These are phyloP conservation scores for Sequoiadendron giganteum DNA, from an alignment of 75 land plant genomes.

Conservation along the genomic window DNA sequence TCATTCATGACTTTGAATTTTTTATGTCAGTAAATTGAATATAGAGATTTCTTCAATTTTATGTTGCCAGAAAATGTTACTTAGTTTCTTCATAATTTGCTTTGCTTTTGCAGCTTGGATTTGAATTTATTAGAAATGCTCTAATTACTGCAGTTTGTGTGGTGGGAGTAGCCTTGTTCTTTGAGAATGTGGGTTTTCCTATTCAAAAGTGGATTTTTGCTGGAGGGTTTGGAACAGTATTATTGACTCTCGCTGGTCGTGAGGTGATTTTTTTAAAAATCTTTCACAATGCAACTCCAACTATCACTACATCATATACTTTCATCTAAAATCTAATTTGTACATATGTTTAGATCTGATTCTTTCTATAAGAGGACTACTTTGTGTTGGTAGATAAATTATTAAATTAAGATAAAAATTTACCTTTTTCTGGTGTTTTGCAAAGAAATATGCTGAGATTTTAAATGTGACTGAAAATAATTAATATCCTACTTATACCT, in stretches of 20 bases:
- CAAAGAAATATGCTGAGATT: not conserved
- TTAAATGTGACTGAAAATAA: not conserved
- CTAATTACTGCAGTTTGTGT: conserved; percentile 90
- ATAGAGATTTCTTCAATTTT: not conserved
- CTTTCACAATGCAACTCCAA: not conserved
- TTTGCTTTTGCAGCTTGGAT: conserved; percentile 68
- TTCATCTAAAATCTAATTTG: not conserved
- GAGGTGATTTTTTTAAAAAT: conserved; percentile 51
- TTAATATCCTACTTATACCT: not conserved
- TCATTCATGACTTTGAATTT: not conserved
- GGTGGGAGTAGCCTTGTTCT: conserved; percentile 85
- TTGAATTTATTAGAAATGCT: conserved; percentile 86
- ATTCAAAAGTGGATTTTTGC: conserved; percentile 96
- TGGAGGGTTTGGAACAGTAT: conserved; percentile 95
- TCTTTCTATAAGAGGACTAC: not conserved
- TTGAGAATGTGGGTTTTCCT: conserved; percentile 94
- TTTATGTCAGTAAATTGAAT: not conserved
- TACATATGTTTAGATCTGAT: not conserved
- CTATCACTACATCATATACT: not conserved
- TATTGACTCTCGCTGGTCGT: conserved; percentile 95
- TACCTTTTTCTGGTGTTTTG: not conserved
- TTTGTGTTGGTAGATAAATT: not conserved
- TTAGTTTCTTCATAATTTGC: not conserved
- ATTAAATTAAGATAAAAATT: not conserved
- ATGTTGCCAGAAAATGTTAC: not conserved